Evolutionary conservation across 179 eudicot species (phyloP), one percentile per base, ranked within the genome.

Genomic region (Gypsophila paniculata): DNA sequence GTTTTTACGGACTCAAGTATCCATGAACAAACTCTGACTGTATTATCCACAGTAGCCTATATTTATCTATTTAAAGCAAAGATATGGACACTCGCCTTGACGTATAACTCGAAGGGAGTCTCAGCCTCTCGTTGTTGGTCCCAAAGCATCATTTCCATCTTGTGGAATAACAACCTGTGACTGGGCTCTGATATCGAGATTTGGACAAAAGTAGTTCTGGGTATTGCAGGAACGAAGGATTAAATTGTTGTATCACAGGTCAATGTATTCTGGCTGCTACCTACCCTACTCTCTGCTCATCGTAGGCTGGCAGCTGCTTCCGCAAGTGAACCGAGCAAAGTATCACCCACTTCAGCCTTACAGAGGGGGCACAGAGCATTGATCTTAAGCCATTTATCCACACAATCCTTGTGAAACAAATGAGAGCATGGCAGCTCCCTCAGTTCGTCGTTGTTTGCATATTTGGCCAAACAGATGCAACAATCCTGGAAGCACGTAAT

Each of bases 381-480:
- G 53, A 83, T 83, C 76, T 83, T 83, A 14, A 83, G 82, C 86
- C 86, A 83, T 70, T 83, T 83, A 44, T 83, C 86, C 23, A 83
- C 86, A 64, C 86, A 83, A 2, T 83, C 86, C 77, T 83, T 83
- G 76, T 83, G 86, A 62, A 83, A 83, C 72, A 83, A 68, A 75
- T 83, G 86, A 36, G 74, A 49, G 52, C 86, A 83, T n/a, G 84
- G 80, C 74, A 83, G 68, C 58, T 83, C 86, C 54, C 86, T 65
- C 12, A 83, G 57, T 58, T 83, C 86, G 18, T 83, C 86, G 11
- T 83, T 80, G 74, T 83, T 78, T 49, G 72, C 81, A 65, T 83
- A 83, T 64, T 80, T 83, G 26, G 84, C 86, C 69, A 83, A 78
- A 74, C 86, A 83, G 48, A 83, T 83, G 71, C 86, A 83, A 65